Evolutionary conservation across 2,329 filamentous ascomycete species (phyloP), one percentile per base, ranked within the genome.

Genomic region (Microdochium bolleyi): DNA sequence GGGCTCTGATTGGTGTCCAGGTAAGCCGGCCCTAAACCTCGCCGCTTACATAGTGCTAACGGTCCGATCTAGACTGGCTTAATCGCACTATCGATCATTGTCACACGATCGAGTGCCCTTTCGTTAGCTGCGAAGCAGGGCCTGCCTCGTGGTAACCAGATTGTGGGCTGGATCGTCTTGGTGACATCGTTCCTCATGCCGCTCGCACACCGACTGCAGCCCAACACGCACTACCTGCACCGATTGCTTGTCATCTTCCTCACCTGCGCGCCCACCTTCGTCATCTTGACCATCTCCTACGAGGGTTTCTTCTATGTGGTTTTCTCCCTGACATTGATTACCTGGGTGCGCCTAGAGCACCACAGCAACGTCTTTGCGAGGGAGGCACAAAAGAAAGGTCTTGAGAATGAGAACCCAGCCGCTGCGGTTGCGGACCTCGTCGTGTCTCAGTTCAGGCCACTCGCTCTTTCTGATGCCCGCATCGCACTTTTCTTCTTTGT

Each of bases 261-360:
- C 49, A 88, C 92, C 4, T 97, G 95, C 66, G 88, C 92, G 0
- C 94, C 94, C 0, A 87, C 88, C 1, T 99, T 97, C 70, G 87
- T 99, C 64, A 92, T 99, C 62, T 82, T 99, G 50, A 95, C 92
- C 8, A 96, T 97, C 61, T 96, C 92, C 1, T 99, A 95, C 71
- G 94, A 99, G 69, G 92, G 92, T 0, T 78, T 99, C 2, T 99
- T 99, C 69, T 99, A 97, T 70, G 83, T 96, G 55, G 84, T 87
- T 11, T 99, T 96, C 70, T 91, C 85, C 63, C 74, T 87, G 52
- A 88, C 86, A 22, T 73, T 99, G 4, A 77, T 96, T 51, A 84
- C 85, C 52, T 99, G 94, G 94, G 89, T 96, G 32, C 84, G 85
- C n/a, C 78, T 99, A 1, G 94, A 99, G 68, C 88, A 95, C 65